Evolutionary conservation across 169 alveolate genomes (phyloP).

Genomic region (Babesia caballi): DNA sequence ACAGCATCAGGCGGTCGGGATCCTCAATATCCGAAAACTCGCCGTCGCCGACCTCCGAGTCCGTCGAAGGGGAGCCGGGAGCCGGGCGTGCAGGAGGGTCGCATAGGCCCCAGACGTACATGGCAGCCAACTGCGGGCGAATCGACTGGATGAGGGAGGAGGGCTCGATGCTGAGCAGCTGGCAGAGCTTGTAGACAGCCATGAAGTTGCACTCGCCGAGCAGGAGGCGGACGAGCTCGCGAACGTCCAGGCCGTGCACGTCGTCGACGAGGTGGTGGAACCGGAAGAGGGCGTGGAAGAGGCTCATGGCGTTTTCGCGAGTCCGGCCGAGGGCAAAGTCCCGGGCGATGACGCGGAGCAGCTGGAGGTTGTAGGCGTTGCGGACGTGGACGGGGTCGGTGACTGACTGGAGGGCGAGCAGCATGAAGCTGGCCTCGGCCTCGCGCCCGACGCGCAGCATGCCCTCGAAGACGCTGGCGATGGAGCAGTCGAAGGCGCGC

Average conservation of each 20-base stretch:
- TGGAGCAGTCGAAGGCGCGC: not conserved
- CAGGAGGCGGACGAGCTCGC: not conserved
- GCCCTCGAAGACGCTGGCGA: constrained; percentile 7
- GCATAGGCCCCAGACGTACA: constrained; percentile 34
- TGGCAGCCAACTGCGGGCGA: not conserved
- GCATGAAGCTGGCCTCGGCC: constrained; percentile 39
- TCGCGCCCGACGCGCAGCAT: constrained; percentile 4
- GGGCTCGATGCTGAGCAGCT: constrained; percentile 23
- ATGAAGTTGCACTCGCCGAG: constrained; percentile 5
- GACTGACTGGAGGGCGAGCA: constrained; percentile 48
- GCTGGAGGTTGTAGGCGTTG: constrained; percentile 2
- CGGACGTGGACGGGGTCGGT: constrained; percentile 48
- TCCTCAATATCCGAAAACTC: not conserved
- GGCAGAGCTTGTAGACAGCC: constrained; percentile 29
- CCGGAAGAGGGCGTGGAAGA: constrained; percentile 1
- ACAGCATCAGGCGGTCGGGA: no score
- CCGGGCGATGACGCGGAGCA: constrained; percentile 11
- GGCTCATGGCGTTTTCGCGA: not conserved
- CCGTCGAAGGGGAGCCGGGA: no score
- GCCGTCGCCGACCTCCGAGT: not conserved
- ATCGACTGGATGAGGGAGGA: constrained; percentile 1
- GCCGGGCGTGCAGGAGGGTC: not conserved
- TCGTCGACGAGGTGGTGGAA: constrained; percentile 15
- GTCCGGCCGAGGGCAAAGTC: not conserved
- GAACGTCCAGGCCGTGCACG: constrained; percentile 5